Evolutionary conservation across 176 grass and related monocot species (phyloP), one percentile per base, ranked within the genome.

Genomic region (Lolium rigidum): DNA sequence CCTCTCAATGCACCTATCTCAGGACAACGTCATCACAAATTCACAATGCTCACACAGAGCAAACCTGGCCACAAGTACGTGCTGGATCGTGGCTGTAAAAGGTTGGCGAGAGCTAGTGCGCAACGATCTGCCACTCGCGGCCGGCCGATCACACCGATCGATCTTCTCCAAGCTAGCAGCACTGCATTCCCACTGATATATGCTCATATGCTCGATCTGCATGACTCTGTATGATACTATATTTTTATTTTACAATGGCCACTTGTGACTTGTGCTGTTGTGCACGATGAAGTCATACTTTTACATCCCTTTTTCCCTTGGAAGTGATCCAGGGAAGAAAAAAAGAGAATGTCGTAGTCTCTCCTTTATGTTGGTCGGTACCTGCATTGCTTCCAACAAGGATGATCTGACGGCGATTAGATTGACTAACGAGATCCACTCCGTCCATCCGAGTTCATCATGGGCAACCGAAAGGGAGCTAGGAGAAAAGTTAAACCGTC

Each of bases 401-500:
- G 47, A 3, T 28, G 70, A 76, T 52, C 46, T 39, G 77, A 70
- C 24, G 18, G 46, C 54, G 52, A 41, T 13, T 28, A 24, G 39
- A 83, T 41, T n/a, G 35, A 75, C 72, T 24, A 22, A 9, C 22
- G 26, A 43, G n/a, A 7, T 10, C 11, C 26, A 9, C 51, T 35
- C 61, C 44, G 17, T 41, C 80, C 77, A n/a, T 13, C 69, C 26
- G 5, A 59, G 21, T 55, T 54, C 51, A 68, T 52, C 72, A 59
- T 37, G 84, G 55, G 73, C 78, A 76, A 77, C 78, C 84, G 79
- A 90, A 86, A 86, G 84, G 21, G 68, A 88, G 73, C 11, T 79
- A 5, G n/a, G 37, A 55, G 21, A 82, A 87, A 87, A 39, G 79
- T 46, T 35, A 22, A 38, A 80, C 46, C 51, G 18, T 76, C 54